Base-by-base conservation (phyloP, 768 basidiomycete species). In the Boletus reticulatus region DNA sequence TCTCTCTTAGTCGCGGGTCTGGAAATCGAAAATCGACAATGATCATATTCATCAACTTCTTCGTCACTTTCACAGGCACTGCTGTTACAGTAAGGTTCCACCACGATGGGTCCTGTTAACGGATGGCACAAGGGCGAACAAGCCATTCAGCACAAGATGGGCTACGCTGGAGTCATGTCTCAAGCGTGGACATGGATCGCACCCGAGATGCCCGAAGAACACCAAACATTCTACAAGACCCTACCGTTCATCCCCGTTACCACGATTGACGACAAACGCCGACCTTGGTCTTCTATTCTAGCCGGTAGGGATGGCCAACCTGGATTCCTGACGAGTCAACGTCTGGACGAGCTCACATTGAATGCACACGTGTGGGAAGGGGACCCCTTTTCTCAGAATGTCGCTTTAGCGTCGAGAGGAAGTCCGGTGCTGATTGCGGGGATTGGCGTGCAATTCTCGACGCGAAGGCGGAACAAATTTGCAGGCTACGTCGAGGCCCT, bases 241-340 rank as follows among this genome's bases (percentile, higher is more conserved):
- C 67, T 85, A 7, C 78, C 77, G 1, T 86, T 86, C 60, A 69
- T 87, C 17, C 83, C 83, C 6, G 63, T 84, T 11, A 77, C 80
- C n/a, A 80, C 79, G 2, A 66, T 86, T 20, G 85, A 86, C 60
- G 67, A 65, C 4, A 55, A 60, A 5, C 76, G 74, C 2, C 72
- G 84, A 4, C 85, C 85, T 3, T 87, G 85, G 85, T 73, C 78
- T 4, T 84, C 82, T 3, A 76, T 86, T 32, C 70, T 85, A 8
- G 75, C 80, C 0, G 78, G 75, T 6, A 52, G 59, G 14, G 72
- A 74, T 36, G 84, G 82, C 4, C 58, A 68, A 39, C 73, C 74
- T 17, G 82, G 81, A 1, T 85, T 83, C 36, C 60, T 58, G 65
- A 82, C 41, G 53, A 65, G 41, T 61, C 70, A 41, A 68, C 75